Conservation (phyloP, 371 early-diverging fungal genomes). For the Nematocida displodere region DNA sequence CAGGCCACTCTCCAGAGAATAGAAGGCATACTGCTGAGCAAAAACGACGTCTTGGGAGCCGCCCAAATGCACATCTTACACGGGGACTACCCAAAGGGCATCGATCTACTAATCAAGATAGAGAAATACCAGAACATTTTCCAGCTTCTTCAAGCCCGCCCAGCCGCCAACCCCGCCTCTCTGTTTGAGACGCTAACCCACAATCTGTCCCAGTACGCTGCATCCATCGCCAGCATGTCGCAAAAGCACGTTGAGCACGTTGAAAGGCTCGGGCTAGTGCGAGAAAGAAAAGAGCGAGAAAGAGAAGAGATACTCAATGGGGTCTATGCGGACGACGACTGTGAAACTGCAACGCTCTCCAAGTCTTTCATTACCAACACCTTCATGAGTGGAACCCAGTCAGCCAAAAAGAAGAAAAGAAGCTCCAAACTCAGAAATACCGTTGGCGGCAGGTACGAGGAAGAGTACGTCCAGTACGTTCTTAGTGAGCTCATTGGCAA, state of each 20-base stretch:
- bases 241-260: constrained; percentile 15
- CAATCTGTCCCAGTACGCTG: neutral
- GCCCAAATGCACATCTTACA: constrained; percentile 18
- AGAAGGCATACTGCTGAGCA: constrained; percentile 24
- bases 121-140: constrained; percentile 6
- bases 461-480: constrained; percentile 51
- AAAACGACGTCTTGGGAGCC: neutral
- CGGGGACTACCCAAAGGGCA: constrained; percentile 6
- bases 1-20: neutral
- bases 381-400: constrained; percentile 1
- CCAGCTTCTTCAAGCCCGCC: neutral
- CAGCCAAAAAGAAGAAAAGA: constrained; percentile 31
- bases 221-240: neutral
- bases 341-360: constrained; percentile 12
- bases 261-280: neutral
- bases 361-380: constrained; percentile 48
- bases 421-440: constrained; percentile 49
- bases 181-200: neutral
- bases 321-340: constrained; percentile 19
- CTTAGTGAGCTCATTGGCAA: constrained; percentile 42
- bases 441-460: constrained; percentile 49
- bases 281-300: constrained; percentile 47
- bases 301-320: constrained; percentile 37
- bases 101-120: neutral
- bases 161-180: neutral